phyloP scores from a whole-genome alignment of 108 stramenopile species.

The Skeletonema tropicum region DNA sequence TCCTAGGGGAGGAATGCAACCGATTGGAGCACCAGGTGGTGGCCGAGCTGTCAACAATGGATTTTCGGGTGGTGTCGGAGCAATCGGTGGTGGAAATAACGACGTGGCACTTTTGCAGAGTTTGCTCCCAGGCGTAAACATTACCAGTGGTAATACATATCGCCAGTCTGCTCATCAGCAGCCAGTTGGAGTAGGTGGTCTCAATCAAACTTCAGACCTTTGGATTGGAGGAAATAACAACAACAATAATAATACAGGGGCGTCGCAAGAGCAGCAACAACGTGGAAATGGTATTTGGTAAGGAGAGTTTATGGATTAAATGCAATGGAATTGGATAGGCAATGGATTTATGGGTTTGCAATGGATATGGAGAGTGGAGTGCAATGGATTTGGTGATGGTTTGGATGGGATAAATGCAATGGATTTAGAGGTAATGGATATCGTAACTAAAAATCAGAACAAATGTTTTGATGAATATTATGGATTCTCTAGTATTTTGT shows the following conservation, averaged over 20 bases:
- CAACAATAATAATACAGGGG: slow-evolving; percentile 13
- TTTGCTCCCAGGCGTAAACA: slow-evolving; percentile 78
- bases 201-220: slow-evolving; percentile 26
- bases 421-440: slow-evolving; percentile 19
- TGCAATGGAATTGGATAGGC: slow-evolving; percentile 17
- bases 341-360: slow-evolving; percentile 29
- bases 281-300: slow-evolving; percentile 4
- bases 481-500: slow-evolving; percentile 47
- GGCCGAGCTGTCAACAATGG: slow-evolving; percentile 57
- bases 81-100: slow-evolving; percentile 44
- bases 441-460: neutral
- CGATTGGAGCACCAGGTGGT: slow-evolving; percentile 9
- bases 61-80: slow-evolving; percentile 61
- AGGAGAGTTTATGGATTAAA: neutral
- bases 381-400: slow-evolving; percentile 7
- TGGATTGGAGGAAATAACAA: slow-evolving; percentile 33
- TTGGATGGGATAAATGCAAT: slow-evolving; percentile 20
- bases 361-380: slow-evolving; percentile 5
- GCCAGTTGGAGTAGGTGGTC: slow-evolving; percentile 44
- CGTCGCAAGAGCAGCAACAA: slow-evolving; percentile 27
- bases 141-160: slow-evolving; percentile 42
- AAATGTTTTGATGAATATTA: slow-evolving; percentile 7
- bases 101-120: slow-evolving; percentile 89
- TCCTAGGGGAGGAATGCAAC: slow-evolving; percentile 34
- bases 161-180: slow-evolving; percentile 31